phyloP scores from a whole-genome alignment of 176 grass and related monocot species.

The Calamus simplicifolius region DNA sequence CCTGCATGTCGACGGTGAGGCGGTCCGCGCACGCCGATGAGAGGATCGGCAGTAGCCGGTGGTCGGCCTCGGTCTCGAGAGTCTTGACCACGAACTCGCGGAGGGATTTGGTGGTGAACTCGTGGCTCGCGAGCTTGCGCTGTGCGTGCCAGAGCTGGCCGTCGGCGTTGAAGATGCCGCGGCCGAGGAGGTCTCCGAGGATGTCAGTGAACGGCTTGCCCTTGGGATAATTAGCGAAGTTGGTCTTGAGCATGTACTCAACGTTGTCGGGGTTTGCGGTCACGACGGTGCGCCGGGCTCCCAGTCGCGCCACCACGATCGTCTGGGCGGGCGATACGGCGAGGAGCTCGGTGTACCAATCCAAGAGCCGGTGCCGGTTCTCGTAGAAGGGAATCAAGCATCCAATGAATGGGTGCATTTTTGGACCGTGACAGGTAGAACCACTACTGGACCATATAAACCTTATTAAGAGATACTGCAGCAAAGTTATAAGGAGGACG shows the following conservation, averaged over 20 bases:
- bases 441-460: too few species aligned
- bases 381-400: conserved; percentile 58
- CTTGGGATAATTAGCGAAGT: conserved; percentile 88
- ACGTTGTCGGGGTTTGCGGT: conserved; percentile 77
- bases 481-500: not conserved
- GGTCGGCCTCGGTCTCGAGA: conserved; percentile 43
- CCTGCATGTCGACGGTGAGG: conserved; percentile 60
- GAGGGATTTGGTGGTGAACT: conserved; percentile 70
- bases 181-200: conserved; percentile 80
- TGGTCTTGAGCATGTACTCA: conserved; percentile 63
- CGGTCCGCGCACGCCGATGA: conserved; percentile 13
- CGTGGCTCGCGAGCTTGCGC: conserved; percentile 87
- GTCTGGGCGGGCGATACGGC: conserved; percentile 60
- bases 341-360: conserved; percentile 85
- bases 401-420: conserved; percentile 54
- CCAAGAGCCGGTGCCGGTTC: conserved; percentile 50
- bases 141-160: conserved; percentile 66
- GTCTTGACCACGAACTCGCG: conserved; percentile 41
- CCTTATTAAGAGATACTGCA: too few species aligned
- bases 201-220: conserved; percentile 79
- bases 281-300: conserved; percentile 58
- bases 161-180: conserved; percentile 93
- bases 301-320: conserved; percentile 52
- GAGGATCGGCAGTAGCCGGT: conserved; percentile 49
- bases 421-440: conserved; percentile 18